Evolutionary conservation across 257 asterid genomes (phyloP), one percentile per base, ranked within the genome.

Genomic region (Plantago ovata): DNA sequence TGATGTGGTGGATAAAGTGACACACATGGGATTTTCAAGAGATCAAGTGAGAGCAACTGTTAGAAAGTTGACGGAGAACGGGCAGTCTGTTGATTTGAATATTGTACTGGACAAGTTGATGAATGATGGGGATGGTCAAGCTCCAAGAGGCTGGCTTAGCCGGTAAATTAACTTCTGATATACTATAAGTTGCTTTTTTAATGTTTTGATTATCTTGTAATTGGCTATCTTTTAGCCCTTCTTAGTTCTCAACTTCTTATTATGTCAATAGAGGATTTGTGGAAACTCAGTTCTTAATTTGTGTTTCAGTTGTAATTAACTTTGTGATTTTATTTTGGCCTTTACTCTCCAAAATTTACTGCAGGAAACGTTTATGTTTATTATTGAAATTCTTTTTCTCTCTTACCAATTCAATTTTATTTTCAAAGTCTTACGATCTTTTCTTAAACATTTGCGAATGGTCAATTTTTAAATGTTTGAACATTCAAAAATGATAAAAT

Each of bases 1-100:
- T 44, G 97, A 93, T 42, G 97, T 93, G 75, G 86, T 93, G n/a
- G 97, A 89, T 60, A 89, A 83, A 61, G 97, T 93, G 45, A 86
- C 97, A 3, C 77, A 53, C 64, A 93, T 89, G 97, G 99, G 99
- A 57, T 93, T 93, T 68, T 52, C 97, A 20, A 86, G 95, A 73
- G 97, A 86, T 20, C 96, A 79, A 61, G 96, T 81, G 61, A 81
- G 86, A 77, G 94, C 89, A 44, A 81, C 94, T 7, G 97, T 89
- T 2, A 70, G 92, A 50, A 93, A 69, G 72, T 76, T 93, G 74
- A 93, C 94, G 8, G 99, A 89, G 69, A 84, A 78, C 28, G 99
- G 97, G n/a, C 97, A 93, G 53, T 66, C 97, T 0, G 94, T 89
- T 41, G 99, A 93, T 67, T 67, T 93, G 84, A 93, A 93, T 69